Base-by-base conservation (phyloP, 2,329 filamentous ascomycete species). In the Cryphonectria carpinicola region DNA sequence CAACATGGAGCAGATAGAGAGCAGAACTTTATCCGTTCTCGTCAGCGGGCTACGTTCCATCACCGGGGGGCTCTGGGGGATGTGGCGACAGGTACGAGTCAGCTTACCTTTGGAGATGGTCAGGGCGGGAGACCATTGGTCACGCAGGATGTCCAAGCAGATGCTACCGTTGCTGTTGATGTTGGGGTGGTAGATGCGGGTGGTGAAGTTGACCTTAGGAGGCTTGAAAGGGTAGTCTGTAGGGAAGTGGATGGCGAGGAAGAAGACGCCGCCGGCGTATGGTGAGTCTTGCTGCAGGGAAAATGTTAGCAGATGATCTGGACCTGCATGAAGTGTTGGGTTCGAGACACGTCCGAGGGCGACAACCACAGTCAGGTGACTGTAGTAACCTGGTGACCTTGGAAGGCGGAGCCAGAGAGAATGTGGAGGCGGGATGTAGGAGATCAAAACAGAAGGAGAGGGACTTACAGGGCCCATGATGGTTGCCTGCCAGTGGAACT, bases 161-260 rank as follows among this genome's bases (percentile, higher is more conserved):
- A 99, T 99, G 84, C 95, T 98, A 84, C 96, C 96, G 83, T 98
- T 98, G 77, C 94, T 97, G 90, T 99, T 99, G 94, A 99, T 99
- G 86, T 99, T 99, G 79, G 96, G 96, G 86, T 99, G 96, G 84
- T 99, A 99, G 87, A 99, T 98, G 81, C 95, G 93, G 75, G 96
- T 99, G 78, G 94, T 98, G 89, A 99, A 99, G 92, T 98, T 98
- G 85, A 99, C 95, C 90, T 99, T 99, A 77, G 96, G 96, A 74
- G 96, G 96, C 92, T 99, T 99, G 89, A 99, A 99, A 58, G 96
- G 96, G 85, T 99, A 99, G 88, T 99, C 96, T 88, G 96, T 99
- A 77, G 96, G 96, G 88, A 99, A 98, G 86, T 98, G 94, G 81
- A 99, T 99, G 77, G 93, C 92, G 76, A 99, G 90, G 90, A 99